A percentile compares a stretch with the other conserved stretches of the same genome.
phyloP scores from a whole-genome alignment of 2,329 filamentous ascomycete species.

The Didymella exigua region DNA sequence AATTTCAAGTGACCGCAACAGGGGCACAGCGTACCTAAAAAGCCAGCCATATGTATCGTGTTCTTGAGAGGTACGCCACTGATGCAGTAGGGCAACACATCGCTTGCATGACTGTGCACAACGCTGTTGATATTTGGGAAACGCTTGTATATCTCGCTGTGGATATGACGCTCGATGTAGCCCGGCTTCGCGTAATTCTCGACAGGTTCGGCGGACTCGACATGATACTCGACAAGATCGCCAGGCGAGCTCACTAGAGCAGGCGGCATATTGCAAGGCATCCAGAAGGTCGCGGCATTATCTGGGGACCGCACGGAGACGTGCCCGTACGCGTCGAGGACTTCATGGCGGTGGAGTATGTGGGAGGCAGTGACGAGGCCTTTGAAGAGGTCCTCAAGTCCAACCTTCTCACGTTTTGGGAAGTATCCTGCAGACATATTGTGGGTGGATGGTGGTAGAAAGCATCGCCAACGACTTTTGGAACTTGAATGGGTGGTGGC shows the following conservation, averaged over 20 bases:
- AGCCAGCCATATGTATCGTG: constrained; percentile 52
- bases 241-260: constrained; percentile 50
- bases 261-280: constrained; percentile 52
- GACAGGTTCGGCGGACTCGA: constrained; percentile 48
- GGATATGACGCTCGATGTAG: constrained; percentile 54
- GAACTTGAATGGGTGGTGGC: constrained; percentile 7
- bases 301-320: constrained; percentile 59
- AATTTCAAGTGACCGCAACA: background rate
- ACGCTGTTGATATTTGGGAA: constrained; percentile 53
- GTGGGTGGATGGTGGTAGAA: background rate
- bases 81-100: constrained; percentile 52
- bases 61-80: constrained; percentile 48
- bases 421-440: constrained; percentile 47
- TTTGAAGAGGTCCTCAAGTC: constrained; percentile 46
- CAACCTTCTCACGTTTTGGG: constrained; percentile 47
- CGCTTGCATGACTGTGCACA: constrained; percentile 51
- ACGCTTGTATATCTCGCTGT: constrained; percentile 54
- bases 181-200: constrained; percentile 43
- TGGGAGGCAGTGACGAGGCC: constrained; percentile 56
- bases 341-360: constrained; percentile 58
- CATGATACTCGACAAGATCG: constrained; percentile 53
- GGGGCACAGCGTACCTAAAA: constrained; percentile 44
- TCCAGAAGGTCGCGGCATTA: constrained; percentile 54
- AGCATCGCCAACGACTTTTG: constrained; percentile 6
- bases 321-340: constrained; percentile 63